These are phyloP conservation scores for Cotoneaster glaucophyllus DNA, from an alignment of 306 rosid species.

Conservation along the genomic window DNA sequence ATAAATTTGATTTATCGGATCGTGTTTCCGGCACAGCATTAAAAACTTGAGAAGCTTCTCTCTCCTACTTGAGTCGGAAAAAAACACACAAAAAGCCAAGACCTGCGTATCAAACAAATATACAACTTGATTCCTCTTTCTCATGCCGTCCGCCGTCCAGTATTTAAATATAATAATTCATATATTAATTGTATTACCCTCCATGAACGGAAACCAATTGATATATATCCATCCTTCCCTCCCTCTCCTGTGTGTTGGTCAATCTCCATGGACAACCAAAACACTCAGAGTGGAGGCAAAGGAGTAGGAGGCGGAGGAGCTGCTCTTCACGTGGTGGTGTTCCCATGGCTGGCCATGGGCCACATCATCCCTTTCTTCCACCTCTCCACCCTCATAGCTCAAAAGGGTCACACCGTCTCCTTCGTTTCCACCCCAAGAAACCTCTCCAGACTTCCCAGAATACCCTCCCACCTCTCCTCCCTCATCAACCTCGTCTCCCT, in stretches of 20 bases:
- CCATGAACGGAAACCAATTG: too few species aligned
- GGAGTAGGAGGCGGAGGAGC: neutral
- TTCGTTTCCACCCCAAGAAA: conserved; percentile 38
- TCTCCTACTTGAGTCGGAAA: too few species aligned
- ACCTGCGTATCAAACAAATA: too few species aligned
- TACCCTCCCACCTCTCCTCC: conserved; percentile 32
- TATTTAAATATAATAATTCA: neutral
- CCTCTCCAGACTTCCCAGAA: conserved; percentile 20
- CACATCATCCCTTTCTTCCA: conserved; percentile 42
- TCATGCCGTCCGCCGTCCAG: neutral
- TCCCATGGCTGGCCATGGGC: conserved; percentile 53
- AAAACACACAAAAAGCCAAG: too few species aligned
- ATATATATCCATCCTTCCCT: too few species aligned
- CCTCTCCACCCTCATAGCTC: conserved; percentile 31
- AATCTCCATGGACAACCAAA: neutral
- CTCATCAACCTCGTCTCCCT: conserved; percentile 22
- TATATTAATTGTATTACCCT: neutral
- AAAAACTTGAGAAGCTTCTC: too few species aligned
- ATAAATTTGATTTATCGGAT: too few species aligned
- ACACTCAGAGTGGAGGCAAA: neutral
- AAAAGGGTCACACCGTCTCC: conserved; percentile 28
- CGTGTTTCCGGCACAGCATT: accelerated
- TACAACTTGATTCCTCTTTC: too few species aligned
- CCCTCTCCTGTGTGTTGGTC: too few species aligned
- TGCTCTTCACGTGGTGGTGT: conserved; percentile 26